Conservation (phyloP, 202 grass and related monocot species). For the Saccharum hybrid region DNA sequence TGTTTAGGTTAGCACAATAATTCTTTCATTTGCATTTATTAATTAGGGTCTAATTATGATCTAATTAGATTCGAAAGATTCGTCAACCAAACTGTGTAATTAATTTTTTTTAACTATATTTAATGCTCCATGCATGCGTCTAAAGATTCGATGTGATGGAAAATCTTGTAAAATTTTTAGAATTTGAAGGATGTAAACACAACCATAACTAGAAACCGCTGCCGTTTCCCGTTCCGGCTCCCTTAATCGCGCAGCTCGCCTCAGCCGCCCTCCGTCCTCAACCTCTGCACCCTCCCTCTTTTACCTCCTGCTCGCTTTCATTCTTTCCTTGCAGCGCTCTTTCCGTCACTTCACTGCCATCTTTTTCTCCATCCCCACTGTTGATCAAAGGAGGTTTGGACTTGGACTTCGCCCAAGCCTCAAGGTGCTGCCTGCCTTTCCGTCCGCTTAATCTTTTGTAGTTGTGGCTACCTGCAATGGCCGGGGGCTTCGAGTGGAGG, state of each 20-base stretch:
- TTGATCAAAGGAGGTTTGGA: constrained; percentile 43
- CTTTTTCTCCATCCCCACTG: constrained; percentile 48
- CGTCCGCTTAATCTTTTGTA: constrained; percentile 29
- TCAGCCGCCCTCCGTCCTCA: not conserved
- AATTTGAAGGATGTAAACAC: too few relatives aligned
- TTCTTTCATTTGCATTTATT: too few relatives aligned
- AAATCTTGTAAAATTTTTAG: too few relatives aligned
- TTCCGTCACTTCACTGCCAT: constrained; percentile 63
- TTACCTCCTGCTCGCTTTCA: constrained; percentile 38
- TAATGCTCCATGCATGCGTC: too few relatives aligned
- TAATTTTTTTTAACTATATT: too few relatives aligned
- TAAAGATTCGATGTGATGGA: too few relatives aligned
- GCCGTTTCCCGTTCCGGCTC: constrained; percentile 58
- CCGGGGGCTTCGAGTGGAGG: constrained; percentile 54
- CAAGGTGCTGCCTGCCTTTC: constrained; percentile 24
- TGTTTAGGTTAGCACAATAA: too few relatives aligned
- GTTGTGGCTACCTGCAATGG: constrained; percentile 46
- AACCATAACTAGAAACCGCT: constrained; percentile 35
- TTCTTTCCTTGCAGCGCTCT: constrained; percentile 45
- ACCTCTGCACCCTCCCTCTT: not conserved
- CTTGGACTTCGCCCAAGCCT: constrained; percentile 30
- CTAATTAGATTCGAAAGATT: too few relatives aligned
- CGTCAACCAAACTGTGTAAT: too few relatives aligned
- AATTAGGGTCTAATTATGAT: too few relatives aligned
- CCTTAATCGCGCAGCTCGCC: constrained; percentile 51